Conservation (phyloP, 108 stramenopile genomes). For the Hondaea fermentalgiana region DNA sequence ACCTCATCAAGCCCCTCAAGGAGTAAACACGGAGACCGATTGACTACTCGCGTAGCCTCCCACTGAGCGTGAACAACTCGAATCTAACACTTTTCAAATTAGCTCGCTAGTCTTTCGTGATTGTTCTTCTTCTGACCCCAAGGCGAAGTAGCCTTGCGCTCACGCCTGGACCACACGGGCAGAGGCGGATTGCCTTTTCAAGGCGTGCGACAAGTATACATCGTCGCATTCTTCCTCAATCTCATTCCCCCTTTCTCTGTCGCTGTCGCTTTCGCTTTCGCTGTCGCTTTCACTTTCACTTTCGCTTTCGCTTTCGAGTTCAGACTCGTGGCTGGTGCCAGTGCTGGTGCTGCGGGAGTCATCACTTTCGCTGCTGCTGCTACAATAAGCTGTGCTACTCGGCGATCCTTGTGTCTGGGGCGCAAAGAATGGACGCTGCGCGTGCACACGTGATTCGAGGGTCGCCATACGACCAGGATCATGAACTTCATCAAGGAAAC, state of each 20-base stretch:
- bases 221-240: not conserved
- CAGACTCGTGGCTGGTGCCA: not conserved
- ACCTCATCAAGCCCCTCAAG: constrained; percentile 59
- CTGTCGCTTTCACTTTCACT: not conserved
- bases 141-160: not conserved
- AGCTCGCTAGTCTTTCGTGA: too few relatives aligned
- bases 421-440: not conserved
- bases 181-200: not conserved
- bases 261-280: not conserved
- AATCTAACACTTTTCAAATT: not conserved
- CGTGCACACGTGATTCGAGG: not conserved
- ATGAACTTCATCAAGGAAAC: not conserved
- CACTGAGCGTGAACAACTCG: not conserved
- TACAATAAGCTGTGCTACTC: too few relatives aligned
- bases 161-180: not conserved
- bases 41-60: not conserved
- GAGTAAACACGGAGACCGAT: not conserved
- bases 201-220: not conserved
- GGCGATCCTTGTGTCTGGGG: not conserved
- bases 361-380: not conserved
- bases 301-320: not conserved
- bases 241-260: not conserved
- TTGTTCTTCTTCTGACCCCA: too few relatives aligned
- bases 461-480: not conserved
- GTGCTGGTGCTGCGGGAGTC: not conserved